phyloP scores from a whole-genome alignment of 139 green algal genomes.

The Yamagishiella unicocca region DNA sequence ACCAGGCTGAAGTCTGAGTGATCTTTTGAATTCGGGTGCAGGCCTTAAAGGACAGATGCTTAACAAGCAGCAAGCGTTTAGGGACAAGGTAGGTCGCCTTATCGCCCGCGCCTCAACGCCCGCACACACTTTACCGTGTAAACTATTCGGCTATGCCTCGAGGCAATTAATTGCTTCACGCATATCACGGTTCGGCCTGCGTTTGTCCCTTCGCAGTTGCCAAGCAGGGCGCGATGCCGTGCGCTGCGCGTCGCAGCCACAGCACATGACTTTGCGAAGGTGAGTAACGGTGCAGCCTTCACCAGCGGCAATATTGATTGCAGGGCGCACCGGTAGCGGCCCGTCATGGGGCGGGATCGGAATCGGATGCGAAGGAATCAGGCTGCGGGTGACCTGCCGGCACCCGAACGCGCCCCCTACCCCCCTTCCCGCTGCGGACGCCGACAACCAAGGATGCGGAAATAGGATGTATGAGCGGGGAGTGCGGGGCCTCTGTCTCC shows the following conservation, averaged over 20 bases:
- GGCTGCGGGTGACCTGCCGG: no score
- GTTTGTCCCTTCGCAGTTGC: neutral
- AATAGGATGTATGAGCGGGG: no score
- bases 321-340: no score
- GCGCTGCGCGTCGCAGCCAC: neutral
- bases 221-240: constrained; percentile 1
- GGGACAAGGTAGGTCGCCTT: neutral
- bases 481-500: no score
- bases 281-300: no score
- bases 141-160: neutral
- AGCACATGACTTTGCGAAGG: constrained; percentile 28
- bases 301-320: no score
- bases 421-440: no score
- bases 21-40: constrained; percentile 2
- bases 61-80: constrained; percentile 20
- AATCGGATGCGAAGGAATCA: no score
- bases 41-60: constrained; percentile 20
- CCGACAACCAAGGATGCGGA: no score
- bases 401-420: no score
- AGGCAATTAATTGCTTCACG: neutral
- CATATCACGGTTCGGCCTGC: neutral
- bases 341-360: no score
- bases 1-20: no score
- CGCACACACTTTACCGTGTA: neutral
- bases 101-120: neutral